Percentiles rank a stretch among this genome's conserved stretches.
phyloP scores from a whole-genome alignment of 306 rosid genomes.

The Fragaria ananassa region DNA sequence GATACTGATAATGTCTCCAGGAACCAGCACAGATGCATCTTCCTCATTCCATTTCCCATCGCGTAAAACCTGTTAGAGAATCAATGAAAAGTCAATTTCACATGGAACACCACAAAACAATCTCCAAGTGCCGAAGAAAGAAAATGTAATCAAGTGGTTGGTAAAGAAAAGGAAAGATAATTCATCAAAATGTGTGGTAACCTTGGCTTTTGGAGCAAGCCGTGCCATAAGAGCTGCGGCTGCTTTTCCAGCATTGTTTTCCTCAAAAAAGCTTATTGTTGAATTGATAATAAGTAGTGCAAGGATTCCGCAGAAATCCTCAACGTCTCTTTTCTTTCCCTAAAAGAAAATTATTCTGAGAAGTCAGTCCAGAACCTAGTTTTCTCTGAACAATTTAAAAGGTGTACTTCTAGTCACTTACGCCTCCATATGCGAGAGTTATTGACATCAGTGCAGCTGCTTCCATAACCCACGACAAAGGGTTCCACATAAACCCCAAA shows the following conservation, averaged over 20 bases:
- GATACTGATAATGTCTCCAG: slow-evolving; percentile 28
- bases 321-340: slow-evolving; percentile 16
- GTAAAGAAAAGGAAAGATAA: background rate
- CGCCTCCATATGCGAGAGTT: slow-evolving; percentile 15
- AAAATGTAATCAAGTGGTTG: background rate
- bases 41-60: slow-evolving; percentile 27
- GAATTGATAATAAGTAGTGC: slow-evolving; percentile 22
- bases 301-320: slow-evolving; percentile 22
- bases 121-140: background rate
- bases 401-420: background rate
- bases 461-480: slow-evolving; percentile 35
- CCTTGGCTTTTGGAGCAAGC: slow-evolving; percentile 32
- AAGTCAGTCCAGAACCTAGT: slow-evolving; percentile 5
- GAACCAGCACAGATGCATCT: slow-evolving; percentile 29
- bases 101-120: background rate
- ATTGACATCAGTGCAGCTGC: slow-evolving; percentile 30
- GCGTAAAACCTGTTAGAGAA: slow-evolving; percentile 16
- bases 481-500: slow-evolving; percentile 31
- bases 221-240: slow-evolving; percentile 32
- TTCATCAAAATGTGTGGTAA: background rate
- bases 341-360: background rate
- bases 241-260: slow-evolving; percentile 29
- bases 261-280: slow-evolving; percentile 28
- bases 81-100: background rate
- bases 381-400: background rate